These are phyloP conservation scores for Aspergillus caelatus DNA, from an alignment of 2,329 filamentous ascomycete genomes.

Conservation along the genomic window DNA sequence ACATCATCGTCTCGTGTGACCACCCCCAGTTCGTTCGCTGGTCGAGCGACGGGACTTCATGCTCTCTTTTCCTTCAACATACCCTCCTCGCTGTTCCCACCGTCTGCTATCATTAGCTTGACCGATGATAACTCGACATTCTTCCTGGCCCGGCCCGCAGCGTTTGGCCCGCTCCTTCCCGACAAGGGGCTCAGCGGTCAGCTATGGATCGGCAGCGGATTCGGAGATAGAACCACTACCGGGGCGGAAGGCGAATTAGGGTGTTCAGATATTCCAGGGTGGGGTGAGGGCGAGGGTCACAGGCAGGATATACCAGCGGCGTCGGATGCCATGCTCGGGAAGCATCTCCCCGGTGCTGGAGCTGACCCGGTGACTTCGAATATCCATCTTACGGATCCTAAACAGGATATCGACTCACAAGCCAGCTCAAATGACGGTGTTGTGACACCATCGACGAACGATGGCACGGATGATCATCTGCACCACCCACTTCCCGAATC, in stretches of 20 bases:
- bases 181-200: conserved; percentile 79
- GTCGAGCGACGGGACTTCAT: conserved; percentile 52
- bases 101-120: conserved; percentile 91
- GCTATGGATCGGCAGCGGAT: conserved; percentile 91
- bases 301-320: conserved; percentile 26
- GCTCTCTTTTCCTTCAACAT: conserved; percentile 71
- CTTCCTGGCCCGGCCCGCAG: conserved; percentile 89
- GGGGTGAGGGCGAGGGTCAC: conserved; percentile 64
- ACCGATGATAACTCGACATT: conserved; percentile 98
- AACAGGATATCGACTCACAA: conserved; percentile 24
- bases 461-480: conserved; percentile 84
- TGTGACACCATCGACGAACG: conserved; percentile 51
- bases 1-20: conserved; percentile 42
- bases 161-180: conserved; percentile 82
- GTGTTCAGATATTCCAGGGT: conserved; percentile 91
- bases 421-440: conserved; percentile 20
- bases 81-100: conserved; percentile 87
- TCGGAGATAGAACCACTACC: conserved; percentile 67
- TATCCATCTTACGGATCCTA: conserved; percentile 26
- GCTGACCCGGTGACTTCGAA: conserved; percentile 24
- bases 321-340: conserved; percentile 24
- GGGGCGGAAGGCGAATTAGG: conserved; percentile 80
- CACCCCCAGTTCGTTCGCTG: conserved; percentile 39
- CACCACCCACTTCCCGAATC: conserved; percentile 60
- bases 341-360: conserved; percentile 26